phyloP scores from a whole-genome alignment of 768 basidiomycete species.

The Macrolepiota dolichaula region DNA sequence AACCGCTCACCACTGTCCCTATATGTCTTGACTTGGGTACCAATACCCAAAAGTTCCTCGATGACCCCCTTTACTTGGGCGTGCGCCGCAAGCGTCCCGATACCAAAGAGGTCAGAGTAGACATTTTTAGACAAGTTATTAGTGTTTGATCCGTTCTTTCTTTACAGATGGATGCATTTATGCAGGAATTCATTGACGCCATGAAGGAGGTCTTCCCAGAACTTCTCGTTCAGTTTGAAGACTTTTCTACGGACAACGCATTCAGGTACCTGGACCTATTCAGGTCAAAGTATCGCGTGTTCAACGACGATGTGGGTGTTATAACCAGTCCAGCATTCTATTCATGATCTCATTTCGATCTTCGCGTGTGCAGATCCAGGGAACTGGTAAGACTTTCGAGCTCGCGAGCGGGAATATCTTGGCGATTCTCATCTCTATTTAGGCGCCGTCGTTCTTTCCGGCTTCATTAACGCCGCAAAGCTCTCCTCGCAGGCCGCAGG shows the following conservation, averaged over 20 bases:
- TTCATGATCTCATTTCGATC: slow-evolving; percentile 10
- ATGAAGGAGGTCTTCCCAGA: slow-evolving; percentile 63
- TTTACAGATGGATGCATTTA: slow-evolving; percentile 63
- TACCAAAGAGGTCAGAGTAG: slow-evolving; percentile 34
- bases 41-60: slow-evolving; percentile 61
- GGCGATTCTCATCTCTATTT: slow-evolving; percentile 4
- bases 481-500: slow-evolving; percentile 52
- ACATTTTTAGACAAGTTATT: background rate
- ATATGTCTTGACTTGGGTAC: slow-evolving; percentile 77
- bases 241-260: slow-evolving; percentile 78
- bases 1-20: slow-evolving; percentile 52
- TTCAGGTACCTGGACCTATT: slow-evolving; percentile 70
- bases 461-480: slow-evolving; percentile 71
- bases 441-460: slow-evolving; percentile 73
- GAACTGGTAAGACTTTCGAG: slow-evolving; percentile 41
- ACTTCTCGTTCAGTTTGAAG: slow-evolving; percentile 70
- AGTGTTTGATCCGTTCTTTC: background rate
- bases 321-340: background rate
- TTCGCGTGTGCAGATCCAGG: slow-evolving; percentile 47
- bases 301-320: slow-evolving; percentile 68
- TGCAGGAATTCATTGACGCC: slow-evolving; percentile 74
- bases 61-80: slow-evolving; percentile 77
- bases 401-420: background rate
- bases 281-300: slow-evolving; percentile 53
- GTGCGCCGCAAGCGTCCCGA: slow-evolving; percentile 52